Conservation (phyloP, 164 flowering plant species). For the Stephania japonica region DNA sequence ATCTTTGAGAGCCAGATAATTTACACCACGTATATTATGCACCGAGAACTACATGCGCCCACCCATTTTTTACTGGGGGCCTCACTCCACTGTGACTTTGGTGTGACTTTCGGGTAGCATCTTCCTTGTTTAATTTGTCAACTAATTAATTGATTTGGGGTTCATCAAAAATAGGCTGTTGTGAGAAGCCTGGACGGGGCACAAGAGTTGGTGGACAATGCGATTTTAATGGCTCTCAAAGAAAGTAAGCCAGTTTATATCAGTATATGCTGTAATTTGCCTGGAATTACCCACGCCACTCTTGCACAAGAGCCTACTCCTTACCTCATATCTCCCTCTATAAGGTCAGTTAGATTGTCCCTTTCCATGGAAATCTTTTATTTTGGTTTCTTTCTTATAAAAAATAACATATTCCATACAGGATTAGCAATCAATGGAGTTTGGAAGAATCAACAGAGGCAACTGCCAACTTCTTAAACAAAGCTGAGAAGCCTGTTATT, state of each 20-base stretch:
- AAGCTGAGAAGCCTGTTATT: slow-evolving; percentile 65
- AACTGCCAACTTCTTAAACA: slow-evolving; percentile 49
- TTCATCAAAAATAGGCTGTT: slow-evolving; percentile 37
- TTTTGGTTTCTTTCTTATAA: neutral
- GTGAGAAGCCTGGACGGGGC: slow-evolving; percentile 68
- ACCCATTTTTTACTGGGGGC: too few relatives aligned
- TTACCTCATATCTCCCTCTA: slow-evolving; percentile 36
- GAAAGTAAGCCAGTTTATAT: slow-evolving; percentile 69
- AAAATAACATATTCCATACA: slow-evolving; percentile 18
- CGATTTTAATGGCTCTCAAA: slow-evolving; percentile 66
- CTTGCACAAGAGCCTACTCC: slow-evolving; percentile 59
- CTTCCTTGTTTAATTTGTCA: too few relatives aligned
- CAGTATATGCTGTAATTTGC: slow-evolving; percentile 58
- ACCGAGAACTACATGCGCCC: too few relatives aligned
- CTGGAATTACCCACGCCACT: slow-evolving; percentile 57
- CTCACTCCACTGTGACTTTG: too few relatives aligned
- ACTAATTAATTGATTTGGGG: too few relatives aligned
- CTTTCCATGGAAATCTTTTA: neutral
- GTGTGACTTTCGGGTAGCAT: too few relatives aligned
- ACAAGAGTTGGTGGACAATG: slow-evolving; percentile 62
- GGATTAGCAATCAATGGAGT: slow-evolving; percentile 55
- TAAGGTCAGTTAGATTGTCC: slow-evolving; percentile 25
- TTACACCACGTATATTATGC: too few relatives aligned
- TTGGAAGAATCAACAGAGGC: slow-evolving; percentile 75
- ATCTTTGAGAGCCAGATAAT: too few relatives aligned